Evolutionary conservation across 371 early-diverging fungal species (phyloP).

Genomic region (Batkoa obscura): DNA sequence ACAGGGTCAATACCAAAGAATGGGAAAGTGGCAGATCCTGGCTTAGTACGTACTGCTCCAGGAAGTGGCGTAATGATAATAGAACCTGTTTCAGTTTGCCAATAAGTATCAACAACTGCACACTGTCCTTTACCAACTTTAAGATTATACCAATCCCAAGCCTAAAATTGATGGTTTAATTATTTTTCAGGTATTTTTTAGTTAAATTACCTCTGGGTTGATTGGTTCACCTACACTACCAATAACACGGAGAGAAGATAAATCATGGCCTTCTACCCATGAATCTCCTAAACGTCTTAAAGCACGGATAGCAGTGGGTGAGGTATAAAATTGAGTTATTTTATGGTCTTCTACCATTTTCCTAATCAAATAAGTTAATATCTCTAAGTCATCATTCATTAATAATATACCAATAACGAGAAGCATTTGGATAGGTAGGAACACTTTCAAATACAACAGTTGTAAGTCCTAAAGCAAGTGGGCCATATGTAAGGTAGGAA

Average conservation of each 20-base stretch:
- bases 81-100: constrained; percentile 93
- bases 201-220: constrained; percentile 46
- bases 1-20: constrained; percentile 90
- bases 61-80: constrained; percentile 84
- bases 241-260: constrained; percentile 68
- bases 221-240: constrained; percentile 98
- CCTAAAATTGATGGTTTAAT: constrained; percentile 11
- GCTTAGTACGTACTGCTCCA: constrained; percentile 66
- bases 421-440: constrained; percentile 68
- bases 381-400: too few relatives aligned
- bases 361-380: too few relatives aligned
- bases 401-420: constrained; percentile 43
- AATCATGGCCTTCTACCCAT: constrained; percentile 46
- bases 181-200: background rate
- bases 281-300: constrained; percentile 75
- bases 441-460: constrained; percentile 85
- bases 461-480: constrained; percentile 72
- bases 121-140: constrained; percentile 73
- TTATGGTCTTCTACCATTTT: constrained; percentile 60
- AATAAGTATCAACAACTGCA: constrained; percentile 92
- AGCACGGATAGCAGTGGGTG: constrained; percentile 95
- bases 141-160: constrained; percentile 91
- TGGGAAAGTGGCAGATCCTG: constrained; percentile 90
- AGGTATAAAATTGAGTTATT: constrained; percentile 95
- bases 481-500: constrained; percentile 89